phyloP scores from a whole-genome alignment of 805 yeast species.

The Saturnispora gosingensis region DNA sequence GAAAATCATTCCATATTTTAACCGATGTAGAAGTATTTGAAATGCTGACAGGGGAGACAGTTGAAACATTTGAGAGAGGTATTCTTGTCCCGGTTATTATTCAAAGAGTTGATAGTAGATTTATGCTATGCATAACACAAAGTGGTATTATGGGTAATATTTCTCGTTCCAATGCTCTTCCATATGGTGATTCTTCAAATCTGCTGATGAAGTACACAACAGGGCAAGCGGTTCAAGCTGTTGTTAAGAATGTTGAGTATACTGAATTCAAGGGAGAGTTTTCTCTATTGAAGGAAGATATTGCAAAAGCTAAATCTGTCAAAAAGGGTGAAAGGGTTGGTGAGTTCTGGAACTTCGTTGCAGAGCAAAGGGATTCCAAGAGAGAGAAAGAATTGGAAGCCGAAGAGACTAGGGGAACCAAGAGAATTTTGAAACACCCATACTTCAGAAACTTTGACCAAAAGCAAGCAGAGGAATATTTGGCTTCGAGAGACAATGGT shows the following conservation, averaged over 20 bases:
- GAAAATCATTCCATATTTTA: constrained; percentile 60
- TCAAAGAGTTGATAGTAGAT: constrained; percentile 45
- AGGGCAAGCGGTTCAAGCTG: constrained; percentile 86
- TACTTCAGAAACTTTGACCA: constrained; percentile 75
- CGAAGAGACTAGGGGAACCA: constrained; percentile 56
- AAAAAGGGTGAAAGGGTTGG: constrained; percentile 39
- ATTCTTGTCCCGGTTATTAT: constrained; percentile 68
- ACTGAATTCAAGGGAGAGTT: constrained; percentile 66
- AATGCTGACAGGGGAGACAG: constrained; percentile 81
- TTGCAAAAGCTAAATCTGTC: constrained; percentile 43
- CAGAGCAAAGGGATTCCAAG: constrained; percentile 57
- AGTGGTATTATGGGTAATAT: constrained; percentile 41
- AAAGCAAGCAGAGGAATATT: constrained; percentile 83
- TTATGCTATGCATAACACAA: constrained; percentile 36
- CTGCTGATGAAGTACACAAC: constrained; percentile 33
- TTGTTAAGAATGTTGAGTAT: constrained; percentile 60
- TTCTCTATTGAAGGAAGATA: constrained; percentile 58
- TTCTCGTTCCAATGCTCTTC: constrained; percentile 27
- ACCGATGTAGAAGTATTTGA: constrained; percentile 70
- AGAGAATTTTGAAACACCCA: constrained; percentile 84
- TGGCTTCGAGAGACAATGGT: constrained; percentile 85
- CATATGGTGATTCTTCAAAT: constrained; percentile 39
- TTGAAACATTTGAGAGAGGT: constrained; percentile 57
- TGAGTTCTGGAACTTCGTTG: constrained; percentile 70
- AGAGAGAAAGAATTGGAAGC: constrained; percentile 52